Evolutionary conservation across 2,329 filamentous ascomycete genomes (phyloP), one percentile per base, ranked within the genome.

Genomic region (Lachnellula willkommii): DNA sequence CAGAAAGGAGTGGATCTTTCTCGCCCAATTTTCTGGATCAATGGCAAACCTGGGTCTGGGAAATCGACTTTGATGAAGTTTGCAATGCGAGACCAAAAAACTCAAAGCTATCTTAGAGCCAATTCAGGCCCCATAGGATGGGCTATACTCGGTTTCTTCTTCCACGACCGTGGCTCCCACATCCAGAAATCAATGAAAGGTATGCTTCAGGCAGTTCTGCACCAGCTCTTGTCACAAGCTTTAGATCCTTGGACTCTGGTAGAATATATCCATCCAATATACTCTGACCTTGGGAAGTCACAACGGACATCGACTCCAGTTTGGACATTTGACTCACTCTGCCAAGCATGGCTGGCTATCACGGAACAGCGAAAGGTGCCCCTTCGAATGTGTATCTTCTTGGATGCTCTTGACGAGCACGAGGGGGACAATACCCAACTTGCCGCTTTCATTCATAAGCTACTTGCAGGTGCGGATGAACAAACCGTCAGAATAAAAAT

Each of bases 31-130:
- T 54, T 43, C 32, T 54, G 52, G 52, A 54, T 54, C 5, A 35
- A 50, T n/a, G 42, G 42, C 42, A 17, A 17, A 12, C 42, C 42
- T 17, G 42, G 42, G 4, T 45, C 42, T 12, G 51, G 51, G 14
- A 53, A 53, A 47, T 47, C 42, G n/a, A 53, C 51, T 20, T 28
- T 53, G 36, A 53, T 53, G 51, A 53, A 53, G 35, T 53, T 53
- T 12, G 42, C 52, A 12, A 47, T 48, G 43, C 12, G 9, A 39
- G 28, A 53, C 15, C 28, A 24, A 14, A 53, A 35, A 14, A 53
- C 52, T 20, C 35, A 22, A 42, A 15, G 36, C 11, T 12, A 28
- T 24, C 48, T 37, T 2, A 43, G n/a, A 8, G 2, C 9, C 8
- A 6, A 11, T 20, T 17, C 39, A 7, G 39, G 39, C 8, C 39